phyloP scores from a whole-genome alignment of 2,329 filamentous ascomycete genomes.

The Plectosphaerella cucumerina region DNA sequence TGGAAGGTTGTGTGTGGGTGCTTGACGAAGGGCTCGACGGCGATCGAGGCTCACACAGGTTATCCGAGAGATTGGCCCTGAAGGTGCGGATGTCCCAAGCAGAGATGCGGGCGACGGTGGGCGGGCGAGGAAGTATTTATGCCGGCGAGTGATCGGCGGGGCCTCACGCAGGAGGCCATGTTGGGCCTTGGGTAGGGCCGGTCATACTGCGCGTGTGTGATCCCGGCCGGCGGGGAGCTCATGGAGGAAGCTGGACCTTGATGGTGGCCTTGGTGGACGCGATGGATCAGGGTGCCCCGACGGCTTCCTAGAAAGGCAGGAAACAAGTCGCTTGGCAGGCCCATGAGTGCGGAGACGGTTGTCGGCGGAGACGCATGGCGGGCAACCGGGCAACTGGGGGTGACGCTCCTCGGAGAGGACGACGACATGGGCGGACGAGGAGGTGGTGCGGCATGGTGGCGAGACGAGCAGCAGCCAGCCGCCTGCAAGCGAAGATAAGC shows the following conservation, averaged over 20 bases:
- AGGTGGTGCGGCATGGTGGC: not conserved
- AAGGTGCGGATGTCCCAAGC: not conserved
- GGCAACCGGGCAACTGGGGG: not conserved
- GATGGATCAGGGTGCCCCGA: not conserved
- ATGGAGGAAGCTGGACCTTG: not conserved
- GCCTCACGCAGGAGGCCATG: no score
- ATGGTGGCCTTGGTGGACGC: not conserved
- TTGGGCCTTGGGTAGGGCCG: no score
- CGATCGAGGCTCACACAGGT: not conserved
- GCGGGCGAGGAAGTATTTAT: not conserved
- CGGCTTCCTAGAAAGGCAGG: not conserved
- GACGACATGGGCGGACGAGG: not conserved
- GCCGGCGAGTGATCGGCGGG: not conserved
- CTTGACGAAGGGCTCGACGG: not conserved
- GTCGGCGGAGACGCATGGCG: not conserved
- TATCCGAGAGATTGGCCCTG: not conserved
- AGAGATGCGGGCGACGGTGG: not conserved
- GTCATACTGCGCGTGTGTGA: not conserved
- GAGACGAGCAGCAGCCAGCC: not conserved
- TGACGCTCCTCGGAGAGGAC: not conserved
- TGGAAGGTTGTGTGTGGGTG: not conserved
- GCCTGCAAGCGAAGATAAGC: not conserved
- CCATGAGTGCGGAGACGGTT: not conserved
- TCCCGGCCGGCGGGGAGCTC: not conserved
- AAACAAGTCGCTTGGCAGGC: constrained; percentile 1